Conservation (phyloP, 441 rosid species). For the Jatropha podagrica region DNA sequence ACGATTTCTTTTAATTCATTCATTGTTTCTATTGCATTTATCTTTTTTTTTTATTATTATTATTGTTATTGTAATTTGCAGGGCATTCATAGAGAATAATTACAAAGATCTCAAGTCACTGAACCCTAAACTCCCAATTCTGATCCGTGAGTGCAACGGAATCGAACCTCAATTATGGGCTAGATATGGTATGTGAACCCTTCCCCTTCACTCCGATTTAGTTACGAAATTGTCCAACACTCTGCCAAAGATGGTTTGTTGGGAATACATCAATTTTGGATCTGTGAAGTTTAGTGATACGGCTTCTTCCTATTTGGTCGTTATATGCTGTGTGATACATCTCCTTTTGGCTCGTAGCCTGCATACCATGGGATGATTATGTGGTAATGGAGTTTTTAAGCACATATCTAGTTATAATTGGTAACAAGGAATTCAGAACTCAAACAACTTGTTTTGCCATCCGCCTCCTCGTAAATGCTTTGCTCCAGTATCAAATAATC, state of each 20-base stretch:
- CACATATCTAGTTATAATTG: neutral
- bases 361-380: neutral
- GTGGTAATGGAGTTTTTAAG: neutral
- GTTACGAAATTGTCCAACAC: neutral
- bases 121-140: slow-evolving; percentile 82
- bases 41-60: neutral
- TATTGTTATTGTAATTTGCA: slow-evolving; percentile 18
- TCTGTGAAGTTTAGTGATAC: neutral
- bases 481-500: neutral
- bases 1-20: neutral
- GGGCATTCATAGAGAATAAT: slow-evolving; percentile 79
- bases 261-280: neutral
- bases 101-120: slow-evolving; percentile 79
- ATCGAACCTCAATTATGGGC: slow-evolving; percentile 94
- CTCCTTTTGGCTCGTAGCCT: neutral
- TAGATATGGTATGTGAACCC: slow-evolving; percentile 57
- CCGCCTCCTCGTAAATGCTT: neutral
- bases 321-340: neutral
- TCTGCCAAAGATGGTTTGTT: neutral
- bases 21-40: neutral
- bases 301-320: neutral
- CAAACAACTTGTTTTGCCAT: neutral
- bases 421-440: neutral
- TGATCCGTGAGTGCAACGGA: slow-evolving; percentile 81
- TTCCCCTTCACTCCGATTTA: neutral